Evolutionary conservation across 2,329 filamentous ascomycete genomes (phyloP), one percentile per base, ranked within the genome.

Genomic region (Tolypocladium guangdongense): DNA sequence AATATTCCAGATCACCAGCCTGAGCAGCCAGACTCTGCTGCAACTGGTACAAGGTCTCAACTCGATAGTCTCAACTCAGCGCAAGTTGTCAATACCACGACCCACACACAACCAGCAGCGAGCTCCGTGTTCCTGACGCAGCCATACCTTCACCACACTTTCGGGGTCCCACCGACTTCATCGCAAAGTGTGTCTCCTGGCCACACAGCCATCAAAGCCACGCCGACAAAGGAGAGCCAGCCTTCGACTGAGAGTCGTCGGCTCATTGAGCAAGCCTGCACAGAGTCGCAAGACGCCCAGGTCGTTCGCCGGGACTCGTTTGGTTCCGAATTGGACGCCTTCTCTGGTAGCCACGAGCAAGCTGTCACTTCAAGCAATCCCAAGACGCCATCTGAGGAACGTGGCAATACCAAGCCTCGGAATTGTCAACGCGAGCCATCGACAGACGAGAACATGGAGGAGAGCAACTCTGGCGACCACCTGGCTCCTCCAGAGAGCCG

Each of bases 261-360:
- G 35, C 33, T 27, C 7, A 41, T 20, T n/a, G 35, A 39, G 12
- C 46, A 30, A 27, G 30, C 24, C 49, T 10, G 12, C 20, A 48
- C 54, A 36, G 59, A 58, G 47, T 63, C 59, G 41, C 66, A 64
- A 54, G 66, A 62, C 52, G 63, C 65, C 41, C 67, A 68, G 49
- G 47, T 63, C n/a, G 39, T 62, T 18, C 49, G 46, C 33, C 51
- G 43, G 3, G n/a, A 48, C 20, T 36, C 43, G 2, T 62, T 61
- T 11, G 53, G 59, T 11, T 52, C 54, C 20, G 57, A 52, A 32
- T 45, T 53, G 7, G 55, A 55, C 33, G 55, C 52, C 18, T 54
- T 59, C 20, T 54, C 45, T 24, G 52, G 55, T 8, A 61, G 57
- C 20, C 54, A 49, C 24, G 16, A 41, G 22, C 22, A 37, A 6